Evolutionary conservation across 208 protist genomes (phyloP).

Genomic region (Leishmania guyanensis): DNA sequence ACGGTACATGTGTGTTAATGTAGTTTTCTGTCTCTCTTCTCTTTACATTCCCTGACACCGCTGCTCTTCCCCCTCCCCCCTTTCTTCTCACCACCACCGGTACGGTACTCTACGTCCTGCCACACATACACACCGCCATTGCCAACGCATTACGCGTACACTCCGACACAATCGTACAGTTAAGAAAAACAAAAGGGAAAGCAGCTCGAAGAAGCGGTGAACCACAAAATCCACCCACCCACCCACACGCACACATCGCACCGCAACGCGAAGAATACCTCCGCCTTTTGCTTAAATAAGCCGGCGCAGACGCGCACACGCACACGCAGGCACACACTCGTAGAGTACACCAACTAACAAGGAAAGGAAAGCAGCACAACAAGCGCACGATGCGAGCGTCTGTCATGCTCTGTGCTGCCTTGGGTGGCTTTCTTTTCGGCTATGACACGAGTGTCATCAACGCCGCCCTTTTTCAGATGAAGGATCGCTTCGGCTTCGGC

Average conservation of each 20-base stretch:
- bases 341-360: not conserved
- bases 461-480: constrained; percentile 91
- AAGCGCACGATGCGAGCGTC: constrained; percentile 37
- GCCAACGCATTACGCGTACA: not conserved
- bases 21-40: not conserved
- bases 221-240: not conserved
- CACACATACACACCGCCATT: not conserved
- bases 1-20: not conserved
- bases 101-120: not conserved
- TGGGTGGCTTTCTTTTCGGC: constrained; percentile 93
- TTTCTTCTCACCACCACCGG: not conserved
- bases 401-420: constrained; percentile 82
- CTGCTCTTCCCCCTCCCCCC: not conserved
- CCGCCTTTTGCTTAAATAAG: not conserved
- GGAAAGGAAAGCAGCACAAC: not conserved
- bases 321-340: not conserved
- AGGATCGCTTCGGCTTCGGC: constrained; percentile 85
- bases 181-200: not conserved
- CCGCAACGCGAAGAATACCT: not conserved
- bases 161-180: not conserved
- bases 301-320: not conserved
- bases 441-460: constrained; percentile 94
- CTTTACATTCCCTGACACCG: not conserved
- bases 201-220: too few species aligned
- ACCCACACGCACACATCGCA: not conserved